Evolutionary conservation across 192 early-diverging fungal genomes (phyloP), one percentile per base, ranked within the genome.

Genomic region (Dispira parvispora): DNA sequence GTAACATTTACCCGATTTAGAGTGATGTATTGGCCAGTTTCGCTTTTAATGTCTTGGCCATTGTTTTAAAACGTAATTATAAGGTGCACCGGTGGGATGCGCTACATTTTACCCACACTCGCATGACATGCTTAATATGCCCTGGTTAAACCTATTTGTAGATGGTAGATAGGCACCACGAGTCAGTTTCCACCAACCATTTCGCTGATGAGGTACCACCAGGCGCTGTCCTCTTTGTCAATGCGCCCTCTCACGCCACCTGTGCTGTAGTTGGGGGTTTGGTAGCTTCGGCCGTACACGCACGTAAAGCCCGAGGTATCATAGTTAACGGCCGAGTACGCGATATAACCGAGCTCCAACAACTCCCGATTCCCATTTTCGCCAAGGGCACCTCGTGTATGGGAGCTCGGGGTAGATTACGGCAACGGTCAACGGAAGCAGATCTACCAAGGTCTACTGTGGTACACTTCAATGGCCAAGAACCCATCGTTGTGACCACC

Each of bases 201-300:
- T 74, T 73, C 46, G 63, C 77, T 45, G 79, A 81, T 52, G 53
- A 52, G 32, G 62, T 63, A 12, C 65, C 70, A 9, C 14, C n/a
- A 0, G 70, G 66, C 44, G 52, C 65, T 16, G 69, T 81, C 11
- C 53, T 81, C 21, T 74, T 81, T 16, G 62, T 81, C 42, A 64
- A 64, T 11, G 66, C 71, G 9, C 72, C 69, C 21, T 3, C 38
- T 11, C 47, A n/a, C 9, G 47, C 52, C 14, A 71, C 73, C 13
- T 78, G 78, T 63, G 79, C 77, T 10, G 71, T 77, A 46, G 77
- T 65, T 61, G 79, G 79, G n/a, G 79, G 79, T 3, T 69, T 81
- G 21, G 67, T 78, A 67, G 64, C 69, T 3, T 64, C 73, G 2
- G 68, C 76, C 14, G 76, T 76, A 0, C 64, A 62, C 11, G 54